Evolutionary conservation across 106 monocot genomes (phyloP), one percentile per base, ranked within the genome.

Genomic region (Dactylorhiza incarnata): DNA sequence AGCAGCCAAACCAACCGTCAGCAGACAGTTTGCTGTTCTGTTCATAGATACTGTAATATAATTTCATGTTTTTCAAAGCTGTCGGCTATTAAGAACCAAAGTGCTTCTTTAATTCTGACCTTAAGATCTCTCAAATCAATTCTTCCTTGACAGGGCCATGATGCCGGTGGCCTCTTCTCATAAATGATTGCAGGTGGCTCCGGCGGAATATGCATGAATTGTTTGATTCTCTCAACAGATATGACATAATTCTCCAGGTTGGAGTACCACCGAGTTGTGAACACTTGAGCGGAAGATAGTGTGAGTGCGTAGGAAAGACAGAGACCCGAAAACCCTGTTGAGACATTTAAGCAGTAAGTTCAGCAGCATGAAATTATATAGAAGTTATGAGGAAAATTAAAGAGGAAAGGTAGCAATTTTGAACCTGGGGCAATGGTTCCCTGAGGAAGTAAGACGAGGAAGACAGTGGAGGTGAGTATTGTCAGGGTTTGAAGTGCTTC

Each of bases 81-180:
- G 37, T 37, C 37, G 37, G 37, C 37, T 37, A 3, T 37, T 37
- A 37, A 37, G 37, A 10, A 47, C 10, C 24, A 49, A 48, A 23
- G 52, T 50, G 24, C 12, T 25, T 16, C 25, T 23, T 73, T 13
- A 49, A 49, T 49, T 20, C 74, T 81, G 79, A 87, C 93, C 61
- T 90, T 79, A 13, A 93, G 82, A 67, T 87, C 80, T 23, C 84
- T 68, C 73, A 93, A 82, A 58, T 88, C 86, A 77, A 93, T 88
- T 10, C 76, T 87, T 78, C 93, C 93, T 84, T 87, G 76, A n/a
- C 61, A 49, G 7, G 93, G 93, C 93, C 93, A 93, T 25, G 82
- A 80, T 78, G 76, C 69, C 25, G 85, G 83, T 69, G 90, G 90
- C 74, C 85, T 83, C 2, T 58, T 85, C 45, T 88, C 82, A 45